These are phyloP conservation scores for Colletotrichum sublineola DNA, from an alignment of 2,329 filamentous ascomycete genomes.

Conservation along the genomic window DNA sequence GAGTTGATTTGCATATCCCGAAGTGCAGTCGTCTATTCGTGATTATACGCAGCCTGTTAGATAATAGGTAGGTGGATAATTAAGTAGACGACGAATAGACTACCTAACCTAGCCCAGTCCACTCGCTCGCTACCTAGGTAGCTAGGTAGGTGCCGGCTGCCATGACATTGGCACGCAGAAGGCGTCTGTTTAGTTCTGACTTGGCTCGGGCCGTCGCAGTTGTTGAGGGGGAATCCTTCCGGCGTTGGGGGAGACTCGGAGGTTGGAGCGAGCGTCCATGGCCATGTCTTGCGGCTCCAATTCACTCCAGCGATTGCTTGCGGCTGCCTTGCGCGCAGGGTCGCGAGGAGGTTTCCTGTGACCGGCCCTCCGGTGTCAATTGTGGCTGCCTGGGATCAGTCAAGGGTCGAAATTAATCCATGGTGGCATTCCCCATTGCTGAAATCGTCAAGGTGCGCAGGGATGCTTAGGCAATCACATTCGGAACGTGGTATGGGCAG, in stretches of 20 bases:
- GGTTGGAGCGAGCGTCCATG: neutral
- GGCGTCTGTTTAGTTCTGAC: neutral
- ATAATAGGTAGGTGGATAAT: neutral
- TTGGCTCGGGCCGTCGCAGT: neutral
- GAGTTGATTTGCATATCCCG: neutral
- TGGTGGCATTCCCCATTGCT: neutral
- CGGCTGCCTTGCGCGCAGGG: constrained; percentile 11
- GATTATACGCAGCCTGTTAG: neutral
- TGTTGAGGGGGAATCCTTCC: neutral
- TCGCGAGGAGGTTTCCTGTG: neutral
- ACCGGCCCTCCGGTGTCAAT: constrained; percentile 16
- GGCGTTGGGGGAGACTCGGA: neutral
- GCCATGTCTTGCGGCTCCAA: neutral
- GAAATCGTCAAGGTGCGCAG: constrained; percentile 12
- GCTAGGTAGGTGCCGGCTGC: neutral
- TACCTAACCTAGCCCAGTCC: neutral
- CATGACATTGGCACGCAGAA: constrained; percentile 1
- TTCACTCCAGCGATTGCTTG: constrained; percentile 4
- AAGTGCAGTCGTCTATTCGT: neutral
- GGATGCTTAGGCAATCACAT: constrained; percentile 32
- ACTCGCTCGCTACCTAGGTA: neutral
- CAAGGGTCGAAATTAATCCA: constrained; percentile 1
- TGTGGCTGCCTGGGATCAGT: constrained; percentile 21
- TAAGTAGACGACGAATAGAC: neutral
- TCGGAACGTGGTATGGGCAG: constrained; percentile 1